A percentile compares a stretch with the other conserved stretches of the same genome.
Conservation (phyloP, 129 eudicot genomes). For the Lactuca saligna region DNA sequence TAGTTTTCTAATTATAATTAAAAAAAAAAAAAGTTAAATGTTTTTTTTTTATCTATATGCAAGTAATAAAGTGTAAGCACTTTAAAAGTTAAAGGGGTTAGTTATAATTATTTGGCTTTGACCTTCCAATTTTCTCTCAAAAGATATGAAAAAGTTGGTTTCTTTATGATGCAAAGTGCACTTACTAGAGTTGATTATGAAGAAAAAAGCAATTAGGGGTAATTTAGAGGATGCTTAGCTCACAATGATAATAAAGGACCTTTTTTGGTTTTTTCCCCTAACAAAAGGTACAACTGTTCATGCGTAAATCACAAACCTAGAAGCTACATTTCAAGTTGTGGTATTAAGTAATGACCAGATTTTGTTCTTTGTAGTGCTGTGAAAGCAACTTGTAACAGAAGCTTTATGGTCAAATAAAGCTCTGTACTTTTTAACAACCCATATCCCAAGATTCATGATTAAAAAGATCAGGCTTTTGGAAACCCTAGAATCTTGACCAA, state of each 20-base stretch:
- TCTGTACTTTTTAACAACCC: conserved; percentile 43
- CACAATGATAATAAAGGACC: conserved; percentile 15
- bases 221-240: conserved; percentile 18
- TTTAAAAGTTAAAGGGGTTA: not conserved
- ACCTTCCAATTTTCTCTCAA: conserved; percentile 12
- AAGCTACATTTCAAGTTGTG: conserved; percentile 20
- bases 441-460: conserved; percentile 54
- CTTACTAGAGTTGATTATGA: conserved; percentile 32
- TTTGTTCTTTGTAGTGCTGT: conserved; percentile 33
- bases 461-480: conserved; percentile 31
- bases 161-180: conserved; percentile 26
- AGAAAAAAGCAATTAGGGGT: conserved; percentile 33
- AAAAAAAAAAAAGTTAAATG: not conserved
- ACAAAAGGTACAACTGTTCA: conserved; percentile 25
- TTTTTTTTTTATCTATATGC: conserved; percentile 12
- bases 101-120: conserved; percentile 7
- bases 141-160: not conserved
- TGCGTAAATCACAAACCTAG: conserved; percentile 26
- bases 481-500: conserved; percentile 42
- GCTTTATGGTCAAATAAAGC: conserved; percentile 39
- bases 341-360: conserved; percentile 24
- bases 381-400: conserved; percentile 50
- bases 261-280: conserved; percentile 20
- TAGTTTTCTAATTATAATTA: conserved; percentile 16
- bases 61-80: not conserved